Conservation (phyloP, 768 basidiomycete species). For the Auriculariales sp. region DNA sequence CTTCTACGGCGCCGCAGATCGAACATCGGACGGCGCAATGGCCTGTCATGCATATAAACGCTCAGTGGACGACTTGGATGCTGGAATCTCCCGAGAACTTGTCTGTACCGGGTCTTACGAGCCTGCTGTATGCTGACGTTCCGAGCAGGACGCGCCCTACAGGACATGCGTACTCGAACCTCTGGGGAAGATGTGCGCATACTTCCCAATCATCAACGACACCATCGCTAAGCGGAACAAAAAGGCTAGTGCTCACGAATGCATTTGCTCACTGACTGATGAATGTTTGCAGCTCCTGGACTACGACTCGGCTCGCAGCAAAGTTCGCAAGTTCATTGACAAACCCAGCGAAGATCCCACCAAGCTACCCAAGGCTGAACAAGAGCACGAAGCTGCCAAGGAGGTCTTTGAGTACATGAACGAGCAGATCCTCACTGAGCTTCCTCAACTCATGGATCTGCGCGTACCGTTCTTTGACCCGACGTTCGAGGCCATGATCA, state of each 20-base stretch:
- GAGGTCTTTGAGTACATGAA: constrained; percentile 91
- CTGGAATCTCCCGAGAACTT: constrained; percentile 68
- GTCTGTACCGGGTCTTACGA: constrained; percentile 29
- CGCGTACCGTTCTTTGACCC: constrained; percentile 98
- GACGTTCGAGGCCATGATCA: constrained; percentile 96
- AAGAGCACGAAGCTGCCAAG: constrained; percentile 89
- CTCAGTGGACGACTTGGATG: constrained; percentile 86
- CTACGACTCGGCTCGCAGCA: constrained; percentile 86
- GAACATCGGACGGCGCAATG: constrained; percentile 84
- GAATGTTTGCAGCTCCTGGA: constrained; percentile 58
- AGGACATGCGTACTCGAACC: constrained; percentile 92
- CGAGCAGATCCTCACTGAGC: constrained; percentile 76
- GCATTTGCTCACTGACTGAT: not conserved
- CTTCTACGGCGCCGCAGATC: constrained; percentile 82
- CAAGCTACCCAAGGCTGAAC: constrained; percentile 86
- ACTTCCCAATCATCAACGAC: constrained; percentile 87
- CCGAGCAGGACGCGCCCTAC: constrained; percentile 73
- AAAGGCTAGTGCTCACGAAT: constrained; percentile 44
- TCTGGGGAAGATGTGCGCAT: constrained; percentile 89
- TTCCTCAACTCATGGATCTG: constrained; percentile 85
- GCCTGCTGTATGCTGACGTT: not conserved
- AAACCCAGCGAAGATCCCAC: constrained; percentile 90
- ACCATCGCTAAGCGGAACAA: constrained; percentile 91
- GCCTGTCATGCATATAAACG: constrained; percentile 92
- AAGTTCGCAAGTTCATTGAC: constrained; percentile 74